Evolutionary conservation across 208 protist genomes (phyloP).

Genomic region (Angomonas deanei): DNA sequence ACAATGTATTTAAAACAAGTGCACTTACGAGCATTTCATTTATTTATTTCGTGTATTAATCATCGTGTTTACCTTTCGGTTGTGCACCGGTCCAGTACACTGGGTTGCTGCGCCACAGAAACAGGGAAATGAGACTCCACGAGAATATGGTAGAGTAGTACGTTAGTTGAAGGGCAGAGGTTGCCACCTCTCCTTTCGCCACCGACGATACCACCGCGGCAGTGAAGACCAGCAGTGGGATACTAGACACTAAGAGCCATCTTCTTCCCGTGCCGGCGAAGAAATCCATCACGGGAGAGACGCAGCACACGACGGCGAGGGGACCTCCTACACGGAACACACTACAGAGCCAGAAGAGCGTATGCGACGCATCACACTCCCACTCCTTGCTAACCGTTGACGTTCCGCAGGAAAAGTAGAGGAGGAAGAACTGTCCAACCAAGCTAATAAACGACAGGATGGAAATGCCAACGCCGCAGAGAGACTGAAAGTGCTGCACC

Average conservation of each 20-base stretch:
- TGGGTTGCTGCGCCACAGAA: background rate
- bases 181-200: background rate
- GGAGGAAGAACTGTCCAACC: slow-evolving; percentile 37
- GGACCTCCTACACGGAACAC: slow-evolving; percentile 36
- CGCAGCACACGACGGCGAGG: slow-evolving; percentile 52
- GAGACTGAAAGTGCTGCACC: slow-evolving; percentile 45
- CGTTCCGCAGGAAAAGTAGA: slow-evolving; percentile 49
- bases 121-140: background rate
- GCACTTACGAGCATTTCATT: no score
- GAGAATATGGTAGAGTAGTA: background rate
- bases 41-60: background rate
- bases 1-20: no score
- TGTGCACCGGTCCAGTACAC: background rate
- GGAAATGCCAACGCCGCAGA: slow-evolving; percentile 74
- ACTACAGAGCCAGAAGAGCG: slow-evolving; percentile 66
- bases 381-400: slow-evolving; percentile 25
- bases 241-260: slow-evolving; percentile 18
- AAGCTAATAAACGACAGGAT: slow-evolving; percentile 44
- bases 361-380: slow-evolving; percentile 64
- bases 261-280: slow-evolving; percentile 18
- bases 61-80: background rate
- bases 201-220: background rate
- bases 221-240: background rate
- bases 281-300: slow-evolving; percentile 49
- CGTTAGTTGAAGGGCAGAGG: background rate